Conservation (phyloP, 768 basidiomycete genomes). For the Auriscalpium orientale region DNA sequence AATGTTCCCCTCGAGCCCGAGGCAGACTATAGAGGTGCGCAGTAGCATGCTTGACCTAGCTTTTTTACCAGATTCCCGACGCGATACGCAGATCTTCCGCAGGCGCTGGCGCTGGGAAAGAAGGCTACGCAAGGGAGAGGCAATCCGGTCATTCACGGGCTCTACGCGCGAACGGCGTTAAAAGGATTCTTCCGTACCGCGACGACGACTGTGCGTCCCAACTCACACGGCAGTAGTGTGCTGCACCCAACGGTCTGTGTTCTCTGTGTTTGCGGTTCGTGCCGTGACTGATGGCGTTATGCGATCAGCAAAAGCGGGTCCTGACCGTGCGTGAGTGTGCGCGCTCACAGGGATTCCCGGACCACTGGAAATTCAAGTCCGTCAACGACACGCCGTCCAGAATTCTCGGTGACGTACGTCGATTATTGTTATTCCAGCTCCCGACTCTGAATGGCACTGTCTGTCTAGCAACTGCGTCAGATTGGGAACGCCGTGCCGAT, state of each 20-base stretch:
- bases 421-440: not conserved
- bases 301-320: constrained; percentile 59
- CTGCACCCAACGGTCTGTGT: constrained; percentile 39
- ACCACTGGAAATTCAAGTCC: constrained; percentile 56
- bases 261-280: not conserved
- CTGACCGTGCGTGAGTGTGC: constrained; percentile 33
- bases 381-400: constrained; percentile 27
- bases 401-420: constrained; percentile 46
- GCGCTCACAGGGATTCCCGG: constrained; percentile 74
- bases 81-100: constrained; percentile 34
- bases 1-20: constrained; percentile 44
- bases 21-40: constrained; percentile 46
- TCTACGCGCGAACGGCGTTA: constrained; percentile 50
- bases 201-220: constrained; percentile 48
- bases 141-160: constrained; percentile 25
- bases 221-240: constrained; percentile 36
- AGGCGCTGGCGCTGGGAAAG: constrained; percentile 18
- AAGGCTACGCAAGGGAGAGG: not conserved
- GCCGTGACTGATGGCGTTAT: not conserved
- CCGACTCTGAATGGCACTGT: not conserved
- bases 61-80: not conserved
- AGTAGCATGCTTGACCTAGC: too few relatives aligned
- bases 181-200: constrained; percentile 54
- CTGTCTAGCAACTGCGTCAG: constrained; percentile 57
- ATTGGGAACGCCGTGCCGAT: constrained; percentile 80